Evolutionary conservation across 805 yeast species (phyloP).

Genomic region (Zygoascus ofunaensis): DNA sequence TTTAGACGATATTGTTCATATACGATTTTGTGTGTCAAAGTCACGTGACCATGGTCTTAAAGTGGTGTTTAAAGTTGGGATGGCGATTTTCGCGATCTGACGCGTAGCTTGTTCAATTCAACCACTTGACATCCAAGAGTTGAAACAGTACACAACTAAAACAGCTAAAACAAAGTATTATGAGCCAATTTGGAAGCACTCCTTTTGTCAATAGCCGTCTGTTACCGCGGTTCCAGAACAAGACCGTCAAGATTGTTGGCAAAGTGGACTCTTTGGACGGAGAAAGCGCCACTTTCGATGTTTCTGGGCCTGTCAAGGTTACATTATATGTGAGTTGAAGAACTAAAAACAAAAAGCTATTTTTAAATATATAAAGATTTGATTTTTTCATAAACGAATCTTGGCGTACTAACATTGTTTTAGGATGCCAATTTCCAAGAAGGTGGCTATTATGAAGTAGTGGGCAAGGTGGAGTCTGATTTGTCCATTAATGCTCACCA

Average conservation of each 20-base stretch:
- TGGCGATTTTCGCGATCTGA: no score
- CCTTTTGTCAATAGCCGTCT: conserved; percentile 27
- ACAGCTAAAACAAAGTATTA: background rate
- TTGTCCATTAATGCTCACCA: conserved; percentile 13
- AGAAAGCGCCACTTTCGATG: conserved; percentile 21
- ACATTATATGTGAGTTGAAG: conserved; percentile 14
- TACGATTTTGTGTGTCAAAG: no score
- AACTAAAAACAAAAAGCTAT: background rate
- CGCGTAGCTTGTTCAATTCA: no score
- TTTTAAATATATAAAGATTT: background rate
- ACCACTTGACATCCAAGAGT: no score
- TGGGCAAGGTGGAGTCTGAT: conserved; percentile 28
- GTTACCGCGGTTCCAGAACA: conserved; percentile 15
- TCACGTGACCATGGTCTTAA: no score
- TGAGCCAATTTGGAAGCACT: conserved; percentile 7
- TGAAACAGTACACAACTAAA: no score
- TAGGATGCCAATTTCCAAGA: conserved; percentile 14
- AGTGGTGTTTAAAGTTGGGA: no score
- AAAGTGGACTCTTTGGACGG: conserved; percentile 23
- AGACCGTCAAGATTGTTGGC: conserved; percentile 28
- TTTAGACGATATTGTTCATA: no score
- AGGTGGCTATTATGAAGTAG: conserved; percentile 28
- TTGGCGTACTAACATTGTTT: no score
- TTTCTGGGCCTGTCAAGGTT: conserved; percentile 27
- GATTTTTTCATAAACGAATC: no score